Conservation (phyloP, 306 rosid genomes). For the Pyrus communis region DNA sequence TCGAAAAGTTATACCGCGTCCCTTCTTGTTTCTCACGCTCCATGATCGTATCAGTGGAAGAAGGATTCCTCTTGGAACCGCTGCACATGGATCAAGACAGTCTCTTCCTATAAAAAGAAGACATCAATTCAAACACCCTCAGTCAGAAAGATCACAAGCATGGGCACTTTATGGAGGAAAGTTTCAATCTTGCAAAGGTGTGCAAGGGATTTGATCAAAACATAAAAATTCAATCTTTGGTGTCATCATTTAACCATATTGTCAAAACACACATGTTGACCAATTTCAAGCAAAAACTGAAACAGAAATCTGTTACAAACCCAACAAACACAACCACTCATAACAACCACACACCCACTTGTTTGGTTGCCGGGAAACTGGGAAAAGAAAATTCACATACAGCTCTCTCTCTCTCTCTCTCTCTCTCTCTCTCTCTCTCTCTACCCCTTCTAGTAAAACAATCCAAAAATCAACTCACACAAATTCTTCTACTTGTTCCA, state of each 20-base stretch:
- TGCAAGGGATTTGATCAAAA: neutral
- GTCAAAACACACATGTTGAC: constrained; percentile 20
- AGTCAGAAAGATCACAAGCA: neutral
- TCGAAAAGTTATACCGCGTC: constrained; percentile 19
- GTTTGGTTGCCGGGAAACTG: constrained; percentile 2
- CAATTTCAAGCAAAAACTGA: too few relatives aligned
- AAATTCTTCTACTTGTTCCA: neutral
- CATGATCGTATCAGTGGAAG: constrained; percentile 40
- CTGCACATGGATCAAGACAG: constrained; percentile 51
- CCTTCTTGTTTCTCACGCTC: constrained; percentile 39
- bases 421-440: neutral
- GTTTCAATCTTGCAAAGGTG: neutral
- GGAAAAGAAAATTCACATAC: neutral
- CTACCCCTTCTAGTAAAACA: too few relatives aligned
- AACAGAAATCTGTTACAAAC: constrained; percentile 33
- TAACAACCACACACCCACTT: constrained; percentile 24
- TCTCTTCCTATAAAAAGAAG: constrained; percentile 12
- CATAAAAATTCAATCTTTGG: neutral
- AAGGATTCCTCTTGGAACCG: constrained; percentile 51
- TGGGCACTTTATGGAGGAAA: neutral
- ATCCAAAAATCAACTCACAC: neutral
- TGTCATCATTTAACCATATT: neutral
- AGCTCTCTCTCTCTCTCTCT: neutral
- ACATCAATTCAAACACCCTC: neutral
- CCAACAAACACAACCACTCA: constrained; percentile 14